phyloP scores from a whole-genome alignment of 164 flowering plant species.

The Amborella trichopoda region DNA sequence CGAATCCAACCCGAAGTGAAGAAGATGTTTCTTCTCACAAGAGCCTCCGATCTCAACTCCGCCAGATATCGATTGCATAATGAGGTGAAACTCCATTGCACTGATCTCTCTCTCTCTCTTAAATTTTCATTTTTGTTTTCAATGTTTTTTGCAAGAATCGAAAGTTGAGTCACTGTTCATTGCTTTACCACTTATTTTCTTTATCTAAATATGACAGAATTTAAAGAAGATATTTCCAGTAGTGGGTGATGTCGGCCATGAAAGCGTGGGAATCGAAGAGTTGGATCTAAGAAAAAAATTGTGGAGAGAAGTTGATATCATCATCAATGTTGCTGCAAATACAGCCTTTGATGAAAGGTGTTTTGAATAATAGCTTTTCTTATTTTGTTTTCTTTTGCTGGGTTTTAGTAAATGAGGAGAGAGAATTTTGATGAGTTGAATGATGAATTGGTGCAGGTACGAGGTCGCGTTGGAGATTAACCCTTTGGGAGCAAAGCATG shows the following conservation, averaged over 20 bases:
- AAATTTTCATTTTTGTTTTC: too few relatives aligned
- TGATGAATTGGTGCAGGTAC: conserved; percentile 21
- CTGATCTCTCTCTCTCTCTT: neutral
- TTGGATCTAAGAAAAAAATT: conserved; percentile 25
- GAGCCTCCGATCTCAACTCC: conserved; percentile 33
- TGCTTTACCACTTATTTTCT: neutral
- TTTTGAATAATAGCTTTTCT: too few relatives aligned
- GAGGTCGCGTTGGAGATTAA: conserved; percentile 50
- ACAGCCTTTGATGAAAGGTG: conserved; percentile 51
- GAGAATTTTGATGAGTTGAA: too few relatives aligned
- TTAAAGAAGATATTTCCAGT: conserved; percentile 27
- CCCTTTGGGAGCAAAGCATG: conserved; percentile 36
- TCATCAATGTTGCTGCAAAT: conserved; percentile 55
- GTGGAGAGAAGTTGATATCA: conserved; percentile 26
- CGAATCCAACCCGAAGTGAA: conserved; percentile 50
- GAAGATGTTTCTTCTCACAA: conserved; percentile 45
- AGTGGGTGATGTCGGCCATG: conserved; percentile 34
- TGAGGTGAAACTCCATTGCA: conserved; percentile 33
- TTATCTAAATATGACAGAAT: neutral
- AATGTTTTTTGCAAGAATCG: too few relatives aligned
- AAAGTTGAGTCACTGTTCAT: neutral
- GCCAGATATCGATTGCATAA: conserved; percentile 35
- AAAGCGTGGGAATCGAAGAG: conserved; percentile 33
- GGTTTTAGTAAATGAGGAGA: too few relatives aligned
- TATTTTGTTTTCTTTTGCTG: too few relatives aligned